Conservation (phyloP, 805 yeast genomes). For the Ogataea salicorniae region DNA sequence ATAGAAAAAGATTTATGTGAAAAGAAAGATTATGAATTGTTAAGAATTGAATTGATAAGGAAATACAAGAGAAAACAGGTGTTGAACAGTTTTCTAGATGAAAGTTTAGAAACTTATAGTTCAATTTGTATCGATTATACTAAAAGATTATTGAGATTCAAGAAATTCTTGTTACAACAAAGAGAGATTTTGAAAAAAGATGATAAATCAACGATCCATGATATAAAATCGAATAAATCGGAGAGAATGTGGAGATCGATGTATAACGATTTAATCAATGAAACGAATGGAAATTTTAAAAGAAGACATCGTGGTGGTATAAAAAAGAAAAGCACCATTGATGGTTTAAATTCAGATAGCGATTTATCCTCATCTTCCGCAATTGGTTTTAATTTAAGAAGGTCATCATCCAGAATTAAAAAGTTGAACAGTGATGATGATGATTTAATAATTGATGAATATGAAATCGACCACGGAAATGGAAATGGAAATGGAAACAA, state of each 20-base stretch:
- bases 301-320: background rate
- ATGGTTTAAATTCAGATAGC: slow-evolving; percentile 12
- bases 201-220: slow-evolving; percentile 19
- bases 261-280: slow-evolving; percentile 2
- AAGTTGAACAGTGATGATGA: background rate
- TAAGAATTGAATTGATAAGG: slow-evolving; percentile 22
- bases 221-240: slow-evolving; percentile 26
- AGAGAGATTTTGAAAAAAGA: slow-evolving; percentile 20
- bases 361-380: slow-evolving; percentile 1
- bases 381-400: background rate
- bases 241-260: slow-evolving; percentile 30
- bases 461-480: background rate
- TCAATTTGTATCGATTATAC: slow-evolving; percentile 23
- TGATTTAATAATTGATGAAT: background rate
- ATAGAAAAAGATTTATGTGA: slow-evolving; percentile 31
- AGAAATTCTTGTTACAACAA: slow-evolving; percentile 29
- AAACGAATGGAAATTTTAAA: slow-evolving; percentile 2
- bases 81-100: slow-evolving; percentile 21
- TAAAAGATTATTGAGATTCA: slow-evolving; percentile 28
- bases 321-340: slow-evolving; percentile 9
- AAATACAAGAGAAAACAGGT: slow-evolving; percentile 24
- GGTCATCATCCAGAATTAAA: slow-evolving; percentile 9
- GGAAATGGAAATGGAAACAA: background rate
- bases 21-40: slow-evolving; percentile 28
- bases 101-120: slow-evolving; percentile 24